Evolutionary conservation across 2,329 filamentous ascomycete genomes (phyloP).

Genomic region (Fusarium graminum): DNA sequence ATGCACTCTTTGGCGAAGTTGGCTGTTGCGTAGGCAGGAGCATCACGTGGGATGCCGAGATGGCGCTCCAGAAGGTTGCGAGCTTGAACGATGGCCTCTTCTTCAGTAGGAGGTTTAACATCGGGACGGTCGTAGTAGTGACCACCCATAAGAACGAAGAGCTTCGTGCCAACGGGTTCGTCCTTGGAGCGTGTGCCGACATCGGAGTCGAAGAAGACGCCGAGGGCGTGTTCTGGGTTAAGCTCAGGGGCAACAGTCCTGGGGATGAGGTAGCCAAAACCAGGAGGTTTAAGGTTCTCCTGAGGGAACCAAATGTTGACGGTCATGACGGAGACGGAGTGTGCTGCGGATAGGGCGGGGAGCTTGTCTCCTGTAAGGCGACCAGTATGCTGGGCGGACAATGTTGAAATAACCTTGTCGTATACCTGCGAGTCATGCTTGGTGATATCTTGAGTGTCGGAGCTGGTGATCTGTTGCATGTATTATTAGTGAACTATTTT

Average conservation of each 20-base stretch:
- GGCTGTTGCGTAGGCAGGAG: constrained; percentile 71
- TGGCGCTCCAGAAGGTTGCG: constrained; percentile 78
- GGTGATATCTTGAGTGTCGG: constrained; percentile 11
- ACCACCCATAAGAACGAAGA: constrained; percentile 95
- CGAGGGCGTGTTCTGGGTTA: constrained; percentile 86
- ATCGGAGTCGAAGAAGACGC: constrained; percentile 91
- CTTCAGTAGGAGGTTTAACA: constrained; percentile 65
- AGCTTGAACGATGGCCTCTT: constrained; percentile 78
- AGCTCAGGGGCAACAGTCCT: constrained; percentile 75
- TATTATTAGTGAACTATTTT: constrained; percentile 7
- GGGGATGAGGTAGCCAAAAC: constrained; percentile 94
- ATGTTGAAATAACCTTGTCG: constrained; percentile 74
- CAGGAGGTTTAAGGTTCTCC: constrained; percentile 72
- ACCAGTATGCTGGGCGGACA: constrained; percentile 64
- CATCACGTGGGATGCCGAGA: constrained; percentile 72
- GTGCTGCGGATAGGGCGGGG: constrained; percentile 65
- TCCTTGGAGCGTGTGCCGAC: constrained; percentile 64
- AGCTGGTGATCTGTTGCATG: constrained; percentile 33
- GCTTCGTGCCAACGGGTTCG: constrained; percentile 76
- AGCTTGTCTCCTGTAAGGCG: constrained; percentile 56
- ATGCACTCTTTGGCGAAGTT: constrained; percentile 78
- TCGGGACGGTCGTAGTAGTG: constrained; percentile 79
- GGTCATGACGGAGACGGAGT: constrained; percentile 86
- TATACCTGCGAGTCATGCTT: constrained; percentile 49
- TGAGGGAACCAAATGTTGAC: constrained; percentile 88